phyloP scores from a whole-genome alignment of 2,329 filamentous ascomycete genomes.

The Fusarium luffae region DNA sequence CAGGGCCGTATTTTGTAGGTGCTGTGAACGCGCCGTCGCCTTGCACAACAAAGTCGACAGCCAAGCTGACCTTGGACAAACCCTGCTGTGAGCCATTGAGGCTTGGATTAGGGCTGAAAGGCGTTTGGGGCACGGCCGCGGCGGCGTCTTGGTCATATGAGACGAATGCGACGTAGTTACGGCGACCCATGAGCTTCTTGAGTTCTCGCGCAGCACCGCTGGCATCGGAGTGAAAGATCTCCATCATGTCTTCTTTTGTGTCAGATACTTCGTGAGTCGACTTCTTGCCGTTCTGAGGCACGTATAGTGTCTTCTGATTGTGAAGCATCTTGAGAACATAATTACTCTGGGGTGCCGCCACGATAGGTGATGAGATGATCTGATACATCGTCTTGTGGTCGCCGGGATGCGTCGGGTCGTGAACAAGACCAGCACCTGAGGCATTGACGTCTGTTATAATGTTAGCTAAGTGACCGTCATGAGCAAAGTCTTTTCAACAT shows the following conservation, averaged over 20 bases:
- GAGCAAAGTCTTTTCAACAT: conserved; percentile 47
- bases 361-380: conserved; percentile 90
- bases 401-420: conserved; percentile 89
- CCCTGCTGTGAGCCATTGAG: conserved; percentile 55
- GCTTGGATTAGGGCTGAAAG: conserved; percentile 54
- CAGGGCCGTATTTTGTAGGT: conserved; percentile 95
- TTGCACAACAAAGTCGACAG: conserved; percentile 97
- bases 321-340: conserved; percentile 97
- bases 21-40: conserved; percentile 83
- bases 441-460: conserved; percentile 76
- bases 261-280: conserved; percentile 81
- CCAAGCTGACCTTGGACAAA: conserved; percentile 79
- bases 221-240: conserved; percentile 96
- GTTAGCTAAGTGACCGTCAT: conserved; percentile 36
- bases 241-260: conserved; percentile 99
- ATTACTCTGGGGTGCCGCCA: conserved; percentile 84
- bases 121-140: conserved; percentile 49
- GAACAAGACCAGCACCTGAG: conserved; percentile 90
- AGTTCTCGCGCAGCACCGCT: conserved; percentile 84
- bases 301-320: conserved; percentile 90
- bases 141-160: conserved; percentile 90
- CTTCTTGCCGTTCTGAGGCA: conserved; percentile 86
- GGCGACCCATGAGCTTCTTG: conserved; percentile 90
- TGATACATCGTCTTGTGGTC: conserved; percentile 99
- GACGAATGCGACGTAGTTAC: conserved; percentile 94